Conservation (phyloP, 208 protist genomes). For the Leishmania gerbilli region DNA sequence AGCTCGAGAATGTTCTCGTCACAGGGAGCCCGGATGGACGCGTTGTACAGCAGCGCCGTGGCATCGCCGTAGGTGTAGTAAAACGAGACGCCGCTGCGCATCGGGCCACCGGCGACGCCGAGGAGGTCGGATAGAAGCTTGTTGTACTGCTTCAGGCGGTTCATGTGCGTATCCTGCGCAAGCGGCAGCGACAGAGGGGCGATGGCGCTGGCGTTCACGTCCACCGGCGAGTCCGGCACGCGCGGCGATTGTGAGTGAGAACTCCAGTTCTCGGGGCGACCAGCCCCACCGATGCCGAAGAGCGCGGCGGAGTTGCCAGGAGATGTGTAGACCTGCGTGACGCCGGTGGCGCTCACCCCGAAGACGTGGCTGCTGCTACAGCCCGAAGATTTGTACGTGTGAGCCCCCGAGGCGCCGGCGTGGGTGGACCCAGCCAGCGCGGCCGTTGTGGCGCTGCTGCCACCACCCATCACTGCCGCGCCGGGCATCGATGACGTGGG, state of each 20-base stretch:
- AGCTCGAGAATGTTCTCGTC: conserved; percentile 48
- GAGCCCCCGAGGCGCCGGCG: too few species aligned
- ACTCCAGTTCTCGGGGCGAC: not conserved
- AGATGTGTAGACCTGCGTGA: not conserved
- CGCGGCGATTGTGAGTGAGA: conserved; percentile 5
- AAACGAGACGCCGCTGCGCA: conserved; percentile 47
- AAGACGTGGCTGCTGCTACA: not conserved
- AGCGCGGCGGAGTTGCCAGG: not conserved
- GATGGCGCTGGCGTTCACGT: not conserved
- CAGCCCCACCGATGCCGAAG: not conserved
- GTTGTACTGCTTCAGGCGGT: conserved; percentile 36
- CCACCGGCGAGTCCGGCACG: conserved; percentile 17
- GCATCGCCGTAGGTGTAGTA: conserved; percentile 69
- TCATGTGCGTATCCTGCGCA: conserved; percentile 26
- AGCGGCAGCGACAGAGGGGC: not conserved
- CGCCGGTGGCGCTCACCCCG: not conserved
- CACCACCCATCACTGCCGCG: not conserved
- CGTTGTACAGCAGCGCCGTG: conserved; percentile 58
- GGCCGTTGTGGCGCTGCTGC: not conserved
- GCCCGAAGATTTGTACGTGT: not conserved
- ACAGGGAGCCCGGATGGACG: conserved; percentile 38
- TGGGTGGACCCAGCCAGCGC: not conserved
- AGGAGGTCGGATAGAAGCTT: conserved; percentile 42
- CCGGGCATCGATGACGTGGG: not conserved
- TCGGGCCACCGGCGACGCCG: conserved; percentile 37